Base-by-base conservation (phyloP, 2,329 filamentous ascomycete genomes). In the Elsinoe ampelina region DNA sequence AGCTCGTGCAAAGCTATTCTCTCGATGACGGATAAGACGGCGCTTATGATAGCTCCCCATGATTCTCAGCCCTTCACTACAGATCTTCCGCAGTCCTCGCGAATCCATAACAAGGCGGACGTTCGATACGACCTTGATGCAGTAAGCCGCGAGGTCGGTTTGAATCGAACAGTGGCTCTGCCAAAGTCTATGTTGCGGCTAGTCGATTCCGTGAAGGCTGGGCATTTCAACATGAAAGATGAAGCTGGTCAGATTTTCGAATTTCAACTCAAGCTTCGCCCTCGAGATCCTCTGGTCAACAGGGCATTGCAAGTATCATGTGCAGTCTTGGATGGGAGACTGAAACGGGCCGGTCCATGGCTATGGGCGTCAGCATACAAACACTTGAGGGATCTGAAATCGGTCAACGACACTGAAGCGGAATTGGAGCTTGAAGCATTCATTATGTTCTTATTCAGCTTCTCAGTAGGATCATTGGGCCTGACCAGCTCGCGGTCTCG, bases 271-370 rank as follows among this genome's bases (percentile, higher is more conserved):
- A 60, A 62, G 32, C 51, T 70, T 1, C 58, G 58, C 22, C 66
- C 69, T 11, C 52, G 54, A 4, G 58, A 65, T n/a, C 22, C 52
- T 1, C 26, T 58, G 7, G 57, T 69, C 3, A 57, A 62, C 5
- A 54, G 58, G 12, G 52, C 69, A 17, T 54, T 71, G 15, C 51
- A 61, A 12, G 39, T 67, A 2, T 68, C 66, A 52, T 61, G 65
- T 22, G 35, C 61, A 3, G 59, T 70, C 7, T 59, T 71, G 19
- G 63, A 63, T 7, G 54, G 59, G 13, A 54, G 57, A 15, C 57
- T 65, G 30, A 62, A 63, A n/a, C 50, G 60, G 15, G 39, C 54
- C 3, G 51, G 69, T 8, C 60, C 60, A 2, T 59, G 58, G 22
- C 58, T 63, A 2, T 71, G 68, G 68, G 68, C 15, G 22, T 66